Percentiles rank a stretch among this genome's conserved stretches.
phyloP scores from a whole-genome alignment of 2,329 filamentous ascomycete genomes.

The Penicillium sp. region DNA sequence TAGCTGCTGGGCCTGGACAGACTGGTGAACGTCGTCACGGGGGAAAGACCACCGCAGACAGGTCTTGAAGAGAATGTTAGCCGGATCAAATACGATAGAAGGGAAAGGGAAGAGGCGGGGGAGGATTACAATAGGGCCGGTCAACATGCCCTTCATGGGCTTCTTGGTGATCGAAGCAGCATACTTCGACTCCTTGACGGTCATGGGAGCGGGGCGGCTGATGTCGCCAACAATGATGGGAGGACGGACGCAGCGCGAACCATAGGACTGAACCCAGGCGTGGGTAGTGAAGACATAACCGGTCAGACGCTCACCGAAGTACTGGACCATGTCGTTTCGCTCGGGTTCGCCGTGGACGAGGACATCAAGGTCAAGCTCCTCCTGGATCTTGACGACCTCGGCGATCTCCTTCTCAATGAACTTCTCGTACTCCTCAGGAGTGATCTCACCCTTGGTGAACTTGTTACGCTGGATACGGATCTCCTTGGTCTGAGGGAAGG shows the following conservation, averaged over 20 bases:
- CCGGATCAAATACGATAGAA: no score
- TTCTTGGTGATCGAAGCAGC: slow-evolving; percentile 93
- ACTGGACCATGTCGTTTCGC: slow-evolving; percentile 99
- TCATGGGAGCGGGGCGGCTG: slow-evolving; percentile 95
- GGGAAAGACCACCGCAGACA: slow-evolving; percentile 99
- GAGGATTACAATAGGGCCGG: slow-evolving; percentile 68
- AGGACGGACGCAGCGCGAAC: slow-evolving; percentile 95
- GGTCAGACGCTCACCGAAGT: slow-evolving; percentile 96
- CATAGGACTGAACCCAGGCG: slow-evolving; percentile 97
- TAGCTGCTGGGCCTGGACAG: slow-evolving; percentile 96
- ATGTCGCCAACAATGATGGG: slow-evolving; percentile 99
- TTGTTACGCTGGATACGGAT: slow-evolving; percentile 96
- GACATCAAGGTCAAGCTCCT: slow-evolving; percentile 95
- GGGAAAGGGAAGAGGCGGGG: no score
- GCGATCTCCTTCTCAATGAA: slow-evolving; percentile 99
- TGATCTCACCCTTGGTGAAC: slow-evolving; percentile 98
- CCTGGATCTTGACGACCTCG: slow-evolving; percentile 92
- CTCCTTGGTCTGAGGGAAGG: slow-evolving; percentile 98
- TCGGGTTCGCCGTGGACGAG: slow-evolving; percentile 98
- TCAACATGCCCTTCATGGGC: slow-evolving; percentile 99
- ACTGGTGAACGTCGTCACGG: slow-evolving; percentile 99
- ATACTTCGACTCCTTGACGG: slow-evolving; percentile 99
- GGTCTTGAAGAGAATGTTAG: no score
- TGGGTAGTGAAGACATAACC: slow-evolving; percentile 95
- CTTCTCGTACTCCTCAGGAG: slow-evolving; percentile 85